Base-by-base conservation (phyloP, 768 basidiomycete genomes). In the Amanita subjunquillea region DNA sequence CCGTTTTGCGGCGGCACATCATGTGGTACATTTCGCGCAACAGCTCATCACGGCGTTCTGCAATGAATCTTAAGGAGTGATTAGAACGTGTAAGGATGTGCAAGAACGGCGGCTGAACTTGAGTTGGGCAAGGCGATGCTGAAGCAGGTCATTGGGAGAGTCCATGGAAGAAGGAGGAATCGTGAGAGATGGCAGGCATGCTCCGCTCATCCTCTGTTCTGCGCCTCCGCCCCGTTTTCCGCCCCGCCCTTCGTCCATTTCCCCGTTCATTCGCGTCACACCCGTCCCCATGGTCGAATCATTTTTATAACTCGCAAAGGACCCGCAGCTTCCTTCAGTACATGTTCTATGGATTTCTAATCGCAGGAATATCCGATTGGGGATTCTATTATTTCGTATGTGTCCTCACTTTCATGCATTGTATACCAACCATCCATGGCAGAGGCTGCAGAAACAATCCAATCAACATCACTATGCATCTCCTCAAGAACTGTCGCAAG, bases 1-100 rank as follows among this genome's bases (percentile, higher is more conserved):
- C 60, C 57, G 69, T 69, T 48, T 76, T 69, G 59, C 78, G 76
- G 52, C 72, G 72, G 53, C 72, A 74, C 46, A 87, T 74, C 72
- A 90, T 77, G 49, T 69, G 66, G 67, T 78, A 85, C 79, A 90
- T 81, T 64, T 88, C 78, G 40, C 74, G 73, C 63, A 90, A 74
- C 46, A 88, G 74, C 50, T 71, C 80, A 81, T 85, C 83, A 64
- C 87, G 73, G 58, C 79, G 80, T 44, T 74, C 67, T 41, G 79
- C 66, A 56, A 90, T 82, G 57, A 71, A 73, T 63, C 87, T 90
- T 56, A 17, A 34, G 47, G 41, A 54, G 38, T 48, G 51, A 47
- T 55, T 47, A 55, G 54, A 30, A 47, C 48, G 39, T 22, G 30
- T 48, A 54, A 22, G 25, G 36, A 36, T 45, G 23, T 40, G 17